phyloP scores from a whole-genome alignment of 768 basidiomycete genomes.

The Trametes cingulata region DNA sequence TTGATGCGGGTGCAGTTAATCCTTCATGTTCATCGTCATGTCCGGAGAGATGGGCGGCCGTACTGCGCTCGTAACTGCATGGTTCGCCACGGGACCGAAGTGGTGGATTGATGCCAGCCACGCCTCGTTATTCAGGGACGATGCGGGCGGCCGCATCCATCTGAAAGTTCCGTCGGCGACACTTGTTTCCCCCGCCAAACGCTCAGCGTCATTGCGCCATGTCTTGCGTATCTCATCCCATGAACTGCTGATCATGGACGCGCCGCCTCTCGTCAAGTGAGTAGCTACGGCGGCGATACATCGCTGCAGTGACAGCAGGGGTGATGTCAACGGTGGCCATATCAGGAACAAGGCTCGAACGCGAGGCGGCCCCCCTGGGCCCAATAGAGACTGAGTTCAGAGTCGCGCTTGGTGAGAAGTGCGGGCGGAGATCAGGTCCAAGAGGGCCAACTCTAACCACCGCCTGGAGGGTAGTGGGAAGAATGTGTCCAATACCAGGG shows the following conservation, averaged over 20 bases:
- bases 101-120: background rate
- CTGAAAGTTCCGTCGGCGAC: too few species aligned
- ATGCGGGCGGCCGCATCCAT: too few species aligned
- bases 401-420: background rate
- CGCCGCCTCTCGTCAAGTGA: background rate
- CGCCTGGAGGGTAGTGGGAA: background rate
- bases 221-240: too few species aligned
- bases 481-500: background rate
- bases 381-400: too few species aligned
- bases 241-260: background rate
- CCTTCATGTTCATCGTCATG: background rate
- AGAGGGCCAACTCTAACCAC: slow-evolving; percentile 5
- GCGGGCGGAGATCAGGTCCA: background rate
- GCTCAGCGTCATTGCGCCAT: background rate
- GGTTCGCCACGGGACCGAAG: background rate
- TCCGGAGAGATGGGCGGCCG: background rate
- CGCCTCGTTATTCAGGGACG: background rate
- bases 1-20: background rate
- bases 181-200: background rate
- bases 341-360: background rate
- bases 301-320: background rate
- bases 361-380: too few species aligned
- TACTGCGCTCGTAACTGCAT: background rate
- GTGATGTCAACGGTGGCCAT: slow-evolving; percentile 9
- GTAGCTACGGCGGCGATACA: background rate